These are phyloP conservation scores for Thelonectria discophora DNA, from an alignment of 2,329 filamentous ascomycete species.

Conservation along the genomic window DNA sequence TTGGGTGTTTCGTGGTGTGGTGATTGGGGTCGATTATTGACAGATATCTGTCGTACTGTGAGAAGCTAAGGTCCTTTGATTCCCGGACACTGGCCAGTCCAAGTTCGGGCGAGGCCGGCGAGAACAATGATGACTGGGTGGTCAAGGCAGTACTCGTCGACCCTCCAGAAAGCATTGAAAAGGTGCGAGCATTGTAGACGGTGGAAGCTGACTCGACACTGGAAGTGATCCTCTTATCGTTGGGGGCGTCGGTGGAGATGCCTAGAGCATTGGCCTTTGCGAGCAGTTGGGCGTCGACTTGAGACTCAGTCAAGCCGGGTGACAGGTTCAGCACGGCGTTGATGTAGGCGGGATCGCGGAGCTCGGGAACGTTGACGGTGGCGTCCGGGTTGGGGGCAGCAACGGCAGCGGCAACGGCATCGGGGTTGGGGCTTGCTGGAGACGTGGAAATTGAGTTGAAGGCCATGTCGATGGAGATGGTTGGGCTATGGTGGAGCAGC, in stretches of 20 bases:
- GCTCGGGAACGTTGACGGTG: constrained; percentile 46
- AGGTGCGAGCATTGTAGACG: constrained; percentile 54
- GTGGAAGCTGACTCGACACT: constrained; percentile 55
- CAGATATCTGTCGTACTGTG: constrained; percentile 62
- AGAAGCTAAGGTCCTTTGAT: constrained; percentile 56
- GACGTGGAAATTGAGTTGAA: constrained; percentile 26
- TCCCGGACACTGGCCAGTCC: constrained; percentile 38
- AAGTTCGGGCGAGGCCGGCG: constrained; percentile 37
- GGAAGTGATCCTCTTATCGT: constrained; percentile 49
- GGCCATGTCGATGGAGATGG: constrained; percentile 33
- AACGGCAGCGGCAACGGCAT: constrained; percentile 19
- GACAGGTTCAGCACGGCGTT: constrained; percentile 51
- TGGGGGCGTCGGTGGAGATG: constrained; percentile 43
- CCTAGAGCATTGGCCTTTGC: constrained; percentile 49
- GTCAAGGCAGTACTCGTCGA: constrained; percentile 55
- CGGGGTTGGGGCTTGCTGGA: constrained; percentile 19
- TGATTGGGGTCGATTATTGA: constrained; percentile 54
- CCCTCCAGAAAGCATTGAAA: constrained; percentile 54
- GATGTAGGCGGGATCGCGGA: constrained; percentile 52
- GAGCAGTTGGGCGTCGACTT: constrained; percentile 50
- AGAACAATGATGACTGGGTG: constrained; percentile 54
- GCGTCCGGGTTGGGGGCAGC: constrained; percentile 19
- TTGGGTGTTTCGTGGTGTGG: constrained; percentile 53
- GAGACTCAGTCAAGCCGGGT: constrained; percentile 48
- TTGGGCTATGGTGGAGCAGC: constrained; percentile 31